Percentiles rank a stretch among this genome's conserved stretches.
phyloP scores from a whole-genome alignment of 305 asterid species.

The Euphrasia arctica region DNA sequence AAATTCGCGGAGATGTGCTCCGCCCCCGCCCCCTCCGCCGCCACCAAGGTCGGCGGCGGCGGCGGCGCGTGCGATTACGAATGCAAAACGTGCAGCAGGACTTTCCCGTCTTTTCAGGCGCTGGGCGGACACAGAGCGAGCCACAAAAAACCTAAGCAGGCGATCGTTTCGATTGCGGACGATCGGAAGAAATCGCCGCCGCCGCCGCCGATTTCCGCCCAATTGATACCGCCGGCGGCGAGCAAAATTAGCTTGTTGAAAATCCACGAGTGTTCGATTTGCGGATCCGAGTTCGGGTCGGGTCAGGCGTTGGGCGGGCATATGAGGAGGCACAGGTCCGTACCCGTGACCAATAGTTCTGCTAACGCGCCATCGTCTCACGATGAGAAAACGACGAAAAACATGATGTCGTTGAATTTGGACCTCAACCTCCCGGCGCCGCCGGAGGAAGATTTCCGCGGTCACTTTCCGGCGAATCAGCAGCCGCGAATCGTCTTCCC shows the following conservation, averaged over 20 bases:
- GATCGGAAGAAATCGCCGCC: conserved; percentile 26
- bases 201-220: conserved; percentile 22
- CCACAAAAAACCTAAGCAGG: conserved; percentile 58
- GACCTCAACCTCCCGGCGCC: conserved; percentile 90
- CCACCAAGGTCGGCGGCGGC: conserved; percentile 33
- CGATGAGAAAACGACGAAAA: conserved; percentile 38
- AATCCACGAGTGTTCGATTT: conserved; percentile 71
- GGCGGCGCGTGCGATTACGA: conserved; percentile 48
- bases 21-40: background rate
- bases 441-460: conserved; percentile 50
- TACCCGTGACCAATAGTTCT: conserved; percentile 2
- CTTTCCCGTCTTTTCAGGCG: conserved; percentile 85
- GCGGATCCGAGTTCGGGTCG: conserved; percentile 75
- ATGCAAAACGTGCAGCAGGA: conserved; percentile 75
- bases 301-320: conserved; percentile 94
- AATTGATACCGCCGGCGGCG: conserved; percentile 1
- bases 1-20: background rate
- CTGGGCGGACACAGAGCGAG: conserved; percentile 91
- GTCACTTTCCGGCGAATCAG: conserved; percentile 35
- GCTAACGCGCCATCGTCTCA: conserved; percentile 13
- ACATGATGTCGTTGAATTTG: conserved; percentile 31
- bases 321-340: conserved; percentile 69
- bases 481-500: conserved; percentile 49
- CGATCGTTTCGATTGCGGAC: conserved; percentile 21
- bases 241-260: conserved; percentile 28